Evolutionary conservation across 2,329 filamentous ascomycete genomes (phyloP), one percentile per base, ranked within the genome.

Genomic region (Ascochyta pisi): DNA sequence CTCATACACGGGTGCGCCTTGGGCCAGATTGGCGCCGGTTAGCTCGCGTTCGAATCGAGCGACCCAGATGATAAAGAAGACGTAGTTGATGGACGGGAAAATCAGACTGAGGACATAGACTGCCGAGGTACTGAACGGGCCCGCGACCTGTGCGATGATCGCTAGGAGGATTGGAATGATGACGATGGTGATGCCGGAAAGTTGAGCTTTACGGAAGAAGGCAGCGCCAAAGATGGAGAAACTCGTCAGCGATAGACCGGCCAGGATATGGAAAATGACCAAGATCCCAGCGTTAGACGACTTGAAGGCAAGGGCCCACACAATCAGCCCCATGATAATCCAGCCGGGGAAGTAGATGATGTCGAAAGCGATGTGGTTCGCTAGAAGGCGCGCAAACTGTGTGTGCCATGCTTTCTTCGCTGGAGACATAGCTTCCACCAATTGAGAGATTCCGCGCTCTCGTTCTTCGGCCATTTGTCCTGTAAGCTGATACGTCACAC

Each of bases 391-490:
- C 1, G 89, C 88, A 22, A 86, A 85, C 76, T 94, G 91, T 9
- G 89, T 87, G 67, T 91, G 83, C 91, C 91, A 96, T 39, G 85
- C 80, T 44, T 83, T 83, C 50, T 83, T 82, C 51, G 90, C 90
- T 0, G 91, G 89, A 82, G 95, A 93, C 91, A 96, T 96, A 50
- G 91, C 89, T 75, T 97, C 93, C 39, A 97, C 86, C 26, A 97
- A 81, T 60, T 92, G 90, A 4, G 91, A 91, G 84, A 96, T 95
- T 54, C 92, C 93, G 15, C 87, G 81, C 78, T 97, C 93, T 52
- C 93, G 83, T 76, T 97, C 93, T 2, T 88, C 86, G 7, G 93
- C 92, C 72, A 96, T 88, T 66, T 93, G 87, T 8, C 93, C 93
- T 0, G 91, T 91, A 53, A 96, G 81, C 68, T 97, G 92, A 72